Percentiles rank a stretch among this genome's conserved stretches.
Evolutionary conservation across 768 basidiomycete species (phyloP).

Genomic region (Suillus fuscotomentosus): DNA sequence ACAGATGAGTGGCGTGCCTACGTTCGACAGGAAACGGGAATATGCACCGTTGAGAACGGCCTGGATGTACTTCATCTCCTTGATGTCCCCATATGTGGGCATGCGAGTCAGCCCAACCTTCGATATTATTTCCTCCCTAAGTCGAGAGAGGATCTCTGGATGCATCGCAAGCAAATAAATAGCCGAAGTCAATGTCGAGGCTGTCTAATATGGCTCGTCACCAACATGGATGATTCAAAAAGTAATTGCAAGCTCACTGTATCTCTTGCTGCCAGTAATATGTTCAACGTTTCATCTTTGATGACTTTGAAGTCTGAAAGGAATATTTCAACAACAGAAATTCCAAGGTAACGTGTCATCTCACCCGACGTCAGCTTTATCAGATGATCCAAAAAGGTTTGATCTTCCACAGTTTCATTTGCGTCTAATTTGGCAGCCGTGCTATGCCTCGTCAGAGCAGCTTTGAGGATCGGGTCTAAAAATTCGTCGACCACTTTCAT

Average conservation of each 20-base stretch:
- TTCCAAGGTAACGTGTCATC: not conserved
- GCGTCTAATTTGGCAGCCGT: slow-evolving; percentile 8
- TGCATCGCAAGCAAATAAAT: slow-evolving; percentile 48
- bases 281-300: slow-evolving; percentile 41
- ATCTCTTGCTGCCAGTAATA: slow-evolving; percentile 45
- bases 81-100: slow-evolving; percentile 41
- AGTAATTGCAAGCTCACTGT: slow-evolving; percentile 26
- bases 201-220: slow-evolving; percentile 31
- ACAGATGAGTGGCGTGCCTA: not conserved
- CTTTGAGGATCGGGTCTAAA: slow-evolving; percentile 38
- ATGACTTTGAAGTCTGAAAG: slow-evolving; percentile 30
- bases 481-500: slow-evolving; percentile 39
- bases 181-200: slow-evolving; percentile 41
- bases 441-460: slow-evolving; percentile 30
- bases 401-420: slow-evolving; percentile 26
- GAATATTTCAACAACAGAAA: not conserved
- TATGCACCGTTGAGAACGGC: slow-evolving; percentile 43
- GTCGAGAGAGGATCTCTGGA: slow-evolving; percentile 35
- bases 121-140: slow-evolving; percentile 42
- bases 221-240: not conserved
- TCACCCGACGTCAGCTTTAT: slow-evolving; percentile 38
- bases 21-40: not conserved
- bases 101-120: slow-evolving; percentile 32
- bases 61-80: slow-evolving; percentile 40
- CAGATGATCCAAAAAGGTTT: slow-evolving; percentile 41